Base-by-base conservation (phyloP, 257 asterid genomes). In the Solanum tarijense region DNA sequence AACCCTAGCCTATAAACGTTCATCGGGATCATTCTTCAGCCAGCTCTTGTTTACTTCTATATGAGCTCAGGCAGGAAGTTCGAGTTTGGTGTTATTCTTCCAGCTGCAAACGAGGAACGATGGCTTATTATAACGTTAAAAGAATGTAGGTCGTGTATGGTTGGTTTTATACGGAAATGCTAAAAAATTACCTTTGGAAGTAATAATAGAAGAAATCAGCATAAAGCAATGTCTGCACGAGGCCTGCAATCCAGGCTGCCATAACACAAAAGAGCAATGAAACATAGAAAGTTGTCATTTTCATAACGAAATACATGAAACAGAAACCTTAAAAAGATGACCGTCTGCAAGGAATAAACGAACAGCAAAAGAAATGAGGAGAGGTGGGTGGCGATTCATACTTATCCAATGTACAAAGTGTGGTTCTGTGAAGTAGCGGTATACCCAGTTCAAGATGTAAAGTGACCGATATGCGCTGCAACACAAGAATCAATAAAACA, bases 171-270 rank as follows among this genome's bases (percentile, higher is more conserved):
- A 38, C 10, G 34, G n/a, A 52, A 66, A 39, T 58, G 76, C 29
- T 36, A 43, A 76, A n/a, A n/a, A 1, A 62, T 31, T 88, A 94
- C 98, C 98, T 95, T 92, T 93, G 97, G 94, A 94, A 93, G 95
- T 95, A 95, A 86, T 95, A 95, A 81, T 94, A 95, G 91, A 95
- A 95, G 95, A 95, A 95, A 93, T 95, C 98, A 25, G 96, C 98
- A 60, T 94, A 95, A 46, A 95, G 95, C 71, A 93, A 89, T 65
- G 98, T 95, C 90, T 95, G 98, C 84, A 92, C 93, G 21, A 95
- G 92, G 75, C 98, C 98, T 10, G 98, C 89, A 83, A 94, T 91
- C 98, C 98, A 95, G 86, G 98, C 98, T 95, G 95, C 91, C 35
- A 84, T 18, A 21, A 25, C 66, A 31, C 60, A 83, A 73, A 36